Conservation (phyloP, 2,329 filamentous ascomycete genomes). For the Penicillium sp. region DNA sequence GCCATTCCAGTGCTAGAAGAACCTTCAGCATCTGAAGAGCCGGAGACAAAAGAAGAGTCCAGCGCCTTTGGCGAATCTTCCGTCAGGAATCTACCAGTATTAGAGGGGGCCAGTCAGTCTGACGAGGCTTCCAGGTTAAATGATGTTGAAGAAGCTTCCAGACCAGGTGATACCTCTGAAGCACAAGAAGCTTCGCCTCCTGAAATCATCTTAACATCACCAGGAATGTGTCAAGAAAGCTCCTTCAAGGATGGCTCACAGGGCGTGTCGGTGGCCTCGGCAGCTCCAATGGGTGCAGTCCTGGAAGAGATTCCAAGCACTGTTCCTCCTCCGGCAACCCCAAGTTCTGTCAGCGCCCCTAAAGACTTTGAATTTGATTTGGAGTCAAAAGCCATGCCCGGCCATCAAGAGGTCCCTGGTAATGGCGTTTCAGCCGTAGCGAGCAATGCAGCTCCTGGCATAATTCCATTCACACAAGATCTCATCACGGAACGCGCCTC, state of each 20-base stretch:
- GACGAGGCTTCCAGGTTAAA: not conserved
- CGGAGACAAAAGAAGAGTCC: not conserved
- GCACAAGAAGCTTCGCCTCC: not conserved
- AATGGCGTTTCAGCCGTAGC: no score
- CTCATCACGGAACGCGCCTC: not conserved
- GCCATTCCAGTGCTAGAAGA: slow-evolving; percentile 21
- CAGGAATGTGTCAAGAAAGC: not conserved
- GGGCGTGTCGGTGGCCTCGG: not conserved
- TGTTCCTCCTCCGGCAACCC: not conserved
- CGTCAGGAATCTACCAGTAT: not conserved
- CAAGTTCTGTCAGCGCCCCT: not conserved
- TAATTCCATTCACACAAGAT: not conserved
- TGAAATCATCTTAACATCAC: no score
- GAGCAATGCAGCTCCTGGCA: not conserved
- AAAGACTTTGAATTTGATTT: not conserved
- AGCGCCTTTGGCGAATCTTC: not conserved
- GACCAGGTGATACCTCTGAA: not conserved
- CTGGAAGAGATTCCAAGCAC: not conserved
- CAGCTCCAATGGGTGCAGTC: not conserved
- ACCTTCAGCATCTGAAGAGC: not conserved
- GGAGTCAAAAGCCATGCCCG: not conserved
- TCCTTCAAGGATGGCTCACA: no score
- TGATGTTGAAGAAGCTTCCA: not conserved
- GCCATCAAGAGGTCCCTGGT: not conserved
- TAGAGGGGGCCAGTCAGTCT: not conserved